Percentiles rank a stretch among this genome's conserved stretches.
phyloP scores from a whole-genome alignment of 768 basidiomycete genomes.

The Tylopilus intermedius region DNA sequence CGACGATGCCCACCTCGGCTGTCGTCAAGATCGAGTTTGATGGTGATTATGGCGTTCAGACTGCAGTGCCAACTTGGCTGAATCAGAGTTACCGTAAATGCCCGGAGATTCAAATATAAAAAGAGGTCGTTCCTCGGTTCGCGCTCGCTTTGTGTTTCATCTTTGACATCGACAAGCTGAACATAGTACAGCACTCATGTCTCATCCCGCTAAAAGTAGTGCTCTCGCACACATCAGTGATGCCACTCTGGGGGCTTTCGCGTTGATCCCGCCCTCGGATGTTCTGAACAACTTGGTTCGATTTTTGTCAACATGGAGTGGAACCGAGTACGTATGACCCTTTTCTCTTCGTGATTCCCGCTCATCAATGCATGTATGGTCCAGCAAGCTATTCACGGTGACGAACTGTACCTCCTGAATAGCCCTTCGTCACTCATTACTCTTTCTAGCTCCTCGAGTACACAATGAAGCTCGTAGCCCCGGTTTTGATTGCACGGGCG shows the following conservation, averaged over 20 bases:
- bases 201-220: constrained; percentile 42
- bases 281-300: constrained; percentile 68
- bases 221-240: constrained; percentile 56
- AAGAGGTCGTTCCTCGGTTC: neutral
- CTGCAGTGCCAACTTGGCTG: too few relatives aligned
- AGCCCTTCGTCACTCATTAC: neutral
- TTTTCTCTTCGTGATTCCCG: constrained; percentile 5
- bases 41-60: too few relatives aligned
- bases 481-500: constrained; percentile 62
- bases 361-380: constrained; percentile 8
- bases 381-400: constrained; percentile 75
- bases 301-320: constrained; percentile 79
- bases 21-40: too few relatives aligned
- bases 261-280: constrained; percentile 52
- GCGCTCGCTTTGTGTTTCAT: neutral
- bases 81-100: too few relatives aligned
- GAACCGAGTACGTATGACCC: constrained; percentile 66
- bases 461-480: constrained; percentile 62
- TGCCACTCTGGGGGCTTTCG: constrained; percentile 58
- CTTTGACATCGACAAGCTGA: neutral
- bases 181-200: constrained; percentile 37
- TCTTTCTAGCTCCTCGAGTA: constrained; percentile 63
- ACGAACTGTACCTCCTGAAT: neutral
- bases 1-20: too few relatives aligned
- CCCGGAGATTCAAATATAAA: neutral